Evolutionary conservation across 208 protist genomes (phyloP), one percentile per base, ranked within the genome.

Genomic region (Crithidia expoeki): DNA sequence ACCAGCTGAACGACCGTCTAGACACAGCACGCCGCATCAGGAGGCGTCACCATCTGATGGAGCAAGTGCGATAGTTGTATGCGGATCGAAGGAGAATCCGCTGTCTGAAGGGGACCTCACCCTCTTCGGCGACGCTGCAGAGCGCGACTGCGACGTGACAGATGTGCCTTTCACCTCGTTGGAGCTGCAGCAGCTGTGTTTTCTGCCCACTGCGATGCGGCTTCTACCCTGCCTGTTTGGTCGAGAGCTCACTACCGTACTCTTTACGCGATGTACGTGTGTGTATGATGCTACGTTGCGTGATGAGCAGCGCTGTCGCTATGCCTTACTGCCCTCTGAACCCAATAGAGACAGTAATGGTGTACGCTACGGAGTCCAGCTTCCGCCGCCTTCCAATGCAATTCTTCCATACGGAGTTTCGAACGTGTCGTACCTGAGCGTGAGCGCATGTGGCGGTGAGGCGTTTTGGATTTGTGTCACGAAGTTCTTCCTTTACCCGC

Each of bases 111-210:
- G 25, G 17, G 52, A 58, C 27, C 52, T 58, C 6, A 0, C 38
- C 4, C 25, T 33, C 28, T 34, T 58, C 30, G 25, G 6, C 16
- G 52, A 6, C 14, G 52, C 11, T 38, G 28, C 16, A 1, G 52
- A 4, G 1, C 16, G 27, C 52, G 52, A 58, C 52, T 11, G 30
- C 27, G 52, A 58, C 16, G 19, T 58, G 4, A 40, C 17, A 9
- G 52, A 17, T 40, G 52, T 58, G 16, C 52, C 52, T 30, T 58
- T 58, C 52, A 58, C 52, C 25, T 58, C 52, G 52, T 19, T 58
- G 4, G 52, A 58, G 52, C 52, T 58, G 52, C 52, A 58, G 52
- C 52, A 38, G 52, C 52, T 58, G 52, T 58, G 52, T 30, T 58
- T 58, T 17, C 30, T 25, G 28, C 52, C 52, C 52, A 10, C 52